Evolutionary conservation across 495 filamentous ascomycete genomes (phyloP).

Genomic region (Hyaloscypha bicolor): DNA sequence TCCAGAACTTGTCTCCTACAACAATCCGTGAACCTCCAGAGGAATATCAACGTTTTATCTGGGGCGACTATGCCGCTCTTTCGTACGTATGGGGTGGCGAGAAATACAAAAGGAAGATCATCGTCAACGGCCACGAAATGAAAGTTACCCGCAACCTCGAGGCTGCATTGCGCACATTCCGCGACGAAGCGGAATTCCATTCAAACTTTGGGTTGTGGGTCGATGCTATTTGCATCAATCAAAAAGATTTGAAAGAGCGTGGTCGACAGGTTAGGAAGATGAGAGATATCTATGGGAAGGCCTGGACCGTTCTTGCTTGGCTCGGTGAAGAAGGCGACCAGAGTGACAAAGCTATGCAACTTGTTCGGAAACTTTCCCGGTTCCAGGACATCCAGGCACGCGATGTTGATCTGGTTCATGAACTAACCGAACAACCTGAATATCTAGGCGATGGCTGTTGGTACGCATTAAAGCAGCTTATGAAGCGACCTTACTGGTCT

Average conservation of each 20-base stretch:
- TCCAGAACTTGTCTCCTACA: not conserved
- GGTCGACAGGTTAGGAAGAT: conserved; percentile 36
- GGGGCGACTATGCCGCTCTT: conserved; percentile 25
- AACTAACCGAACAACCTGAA: conserved; percentile 8
- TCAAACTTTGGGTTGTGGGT: conserved; percentile 32
- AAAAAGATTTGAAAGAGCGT: conserved; percentile 35
- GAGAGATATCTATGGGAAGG: conserved; percentile 34
- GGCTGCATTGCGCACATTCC: conserved; percentile 15
- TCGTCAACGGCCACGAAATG: conserved; percentile 16
- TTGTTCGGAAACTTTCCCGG: not conserved
- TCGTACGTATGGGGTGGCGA: conserved; percentile 22
- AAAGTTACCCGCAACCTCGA: conserved; percentile 11
- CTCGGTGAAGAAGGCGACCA: conserved; percentile 27
- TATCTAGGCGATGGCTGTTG: conserved; percentile 16
- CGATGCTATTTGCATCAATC: too few species aligned
- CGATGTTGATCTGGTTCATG: not conserved
- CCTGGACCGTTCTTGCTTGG: conserved; percentile 31
- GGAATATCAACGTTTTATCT: conserved; percentile 6
- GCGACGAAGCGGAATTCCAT: not conserved
- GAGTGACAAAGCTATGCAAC: conserved; percentile 14
- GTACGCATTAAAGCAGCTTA: conserved; percentile 14
- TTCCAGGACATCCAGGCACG: not conserved
- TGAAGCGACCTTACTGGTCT: conserved; percentile 18
- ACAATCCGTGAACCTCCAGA: not conserved
- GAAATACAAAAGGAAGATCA: not conserved